A percentile compares a stretch with the other conserved stretches of the same genome.
Evolutionary conservation across 352 stramenopile genomes (phyloP).

Genomic region (Saprolegnia diclina): DNA sequence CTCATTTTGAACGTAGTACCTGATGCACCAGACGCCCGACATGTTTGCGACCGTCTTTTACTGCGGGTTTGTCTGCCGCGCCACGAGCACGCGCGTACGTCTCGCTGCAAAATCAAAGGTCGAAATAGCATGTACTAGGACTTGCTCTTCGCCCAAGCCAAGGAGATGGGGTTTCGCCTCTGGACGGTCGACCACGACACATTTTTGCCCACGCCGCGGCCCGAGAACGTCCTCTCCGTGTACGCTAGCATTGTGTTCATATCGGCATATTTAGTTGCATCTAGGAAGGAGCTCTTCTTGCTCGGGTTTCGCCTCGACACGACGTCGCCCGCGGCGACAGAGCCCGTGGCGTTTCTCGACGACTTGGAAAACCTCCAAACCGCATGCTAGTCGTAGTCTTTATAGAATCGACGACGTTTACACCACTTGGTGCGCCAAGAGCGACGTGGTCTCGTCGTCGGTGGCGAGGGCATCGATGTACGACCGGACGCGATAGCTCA

Average conservation of each 20-base stretch:
- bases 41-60: slow-evolving; percentile 45
- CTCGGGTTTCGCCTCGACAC: slow-evolving; percentile 46
- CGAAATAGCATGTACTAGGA: slow-evolving; percentile 31
- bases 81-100: slow-evolving; percentile 36
- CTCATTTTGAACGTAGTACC: slow-evolving; percentile 29
- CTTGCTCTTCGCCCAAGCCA: slow-evolving; percentile 43
- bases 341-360: slow-evolving; percentile 38
- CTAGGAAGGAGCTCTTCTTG: slow-evolving; percentile 39
- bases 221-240: slow-evolving; percentile 38
- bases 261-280: not conserved
- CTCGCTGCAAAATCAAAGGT: not conserved
- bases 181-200: slow-evolving; percentile 33
- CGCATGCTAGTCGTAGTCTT: slow-evolving; percentile 39
- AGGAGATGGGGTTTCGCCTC: slow-evolving; percentile 39
- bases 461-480: slow-evolving; percentile 10
- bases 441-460: not conserved
- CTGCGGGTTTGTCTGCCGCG: slow-evolving; percentile 56
- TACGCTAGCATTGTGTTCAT: not conserved
- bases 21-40: slow-evolving; percentile 37
- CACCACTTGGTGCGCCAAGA: not conserved
- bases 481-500: slow-evolving; percentile 1
- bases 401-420: not conserved
- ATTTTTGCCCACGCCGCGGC: slow-evolving; percentile 41
- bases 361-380: slow-evolving; percentile 44
- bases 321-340: slow-evolving; percentile 33